These are phyloP conservation scores for Yarrowia sp. DNA, from an alignment of 805 yeast genomes.

Conservation along the genomic window DNA sequence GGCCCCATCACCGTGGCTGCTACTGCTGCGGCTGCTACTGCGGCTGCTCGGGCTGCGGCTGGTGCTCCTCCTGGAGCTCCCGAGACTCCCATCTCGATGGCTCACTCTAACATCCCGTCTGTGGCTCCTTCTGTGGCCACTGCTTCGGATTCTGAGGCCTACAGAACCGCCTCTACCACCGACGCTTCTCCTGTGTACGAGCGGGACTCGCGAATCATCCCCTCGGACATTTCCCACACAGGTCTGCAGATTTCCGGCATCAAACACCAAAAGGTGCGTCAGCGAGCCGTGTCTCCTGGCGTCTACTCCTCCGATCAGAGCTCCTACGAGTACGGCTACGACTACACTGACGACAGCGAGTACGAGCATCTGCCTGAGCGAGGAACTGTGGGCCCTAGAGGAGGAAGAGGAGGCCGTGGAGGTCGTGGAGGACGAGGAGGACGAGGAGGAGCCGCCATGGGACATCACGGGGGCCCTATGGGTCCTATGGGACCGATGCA, in stretches of 20 bases:
- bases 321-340: slow-evolving; percentile 1
- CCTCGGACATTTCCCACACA: slow-evolving; percentile 1
- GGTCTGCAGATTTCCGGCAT: slow-evolving; percentile 8
- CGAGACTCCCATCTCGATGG: slow-evolving; percentile 14
- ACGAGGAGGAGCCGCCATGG: background rate
- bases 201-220: background rate
- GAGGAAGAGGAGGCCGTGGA: background rate
- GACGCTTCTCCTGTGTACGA: slow-evolving; percentile 15
- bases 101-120: background rate
- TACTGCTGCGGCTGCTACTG: slow-evolving; percentile 6
- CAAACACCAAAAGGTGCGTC: background rate
- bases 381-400: background rate
- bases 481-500: background rate
- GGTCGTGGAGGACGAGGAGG: background rate
- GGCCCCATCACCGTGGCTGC: slow-evolving; percentile 4
- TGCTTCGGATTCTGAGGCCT: slow-evolving; percentile 19
- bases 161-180: background rate
- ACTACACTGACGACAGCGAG: slow-evolving; percentile 21
- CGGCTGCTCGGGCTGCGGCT: slow-evolving; percentile 19
- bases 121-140: slow-evolving; percentile 10
- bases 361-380: background rate
- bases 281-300: background rate
- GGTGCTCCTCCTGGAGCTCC: slow-evolving; percentile 12
- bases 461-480: background rate
- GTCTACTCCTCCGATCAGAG: slow-evolving; percentile 15